Evolutionary conservation across 345 rosid species (phyloP).

Genomic region (Abelmoschus esculentus): DNA sequence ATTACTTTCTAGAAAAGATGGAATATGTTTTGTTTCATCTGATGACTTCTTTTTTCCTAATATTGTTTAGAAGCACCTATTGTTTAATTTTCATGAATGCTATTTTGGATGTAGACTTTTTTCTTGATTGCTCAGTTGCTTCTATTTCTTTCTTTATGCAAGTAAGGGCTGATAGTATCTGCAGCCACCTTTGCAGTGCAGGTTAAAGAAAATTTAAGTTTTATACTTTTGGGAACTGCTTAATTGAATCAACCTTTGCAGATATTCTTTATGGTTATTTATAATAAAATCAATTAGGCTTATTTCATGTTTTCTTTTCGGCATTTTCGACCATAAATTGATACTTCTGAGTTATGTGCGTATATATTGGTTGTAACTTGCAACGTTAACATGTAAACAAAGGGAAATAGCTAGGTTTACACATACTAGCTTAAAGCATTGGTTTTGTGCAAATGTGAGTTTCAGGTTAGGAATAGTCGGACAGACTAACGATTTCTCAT

Average conservation of each 20-base stretch:
- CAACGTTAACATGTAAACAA: not conserved
- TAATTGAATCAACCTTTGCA: not conserved
- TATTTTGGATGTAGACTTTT: not conserved
- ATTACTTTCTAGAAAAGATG: not conserved
- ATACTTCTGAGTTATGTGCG: not conserved
- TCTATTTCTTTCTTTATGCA: not conserved
- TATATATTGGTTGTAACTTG: not conserved
- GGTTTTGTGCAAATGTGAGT: not conserved
- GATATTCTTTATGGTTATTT: not conserved
- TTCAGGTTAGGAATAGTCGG: not conserved
- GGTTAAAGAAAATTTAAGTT: not conserved
- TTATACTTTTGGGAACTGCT: not conserved
- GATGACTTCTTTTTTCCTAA: constrained; percentile 2
- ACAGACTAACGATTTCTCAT: not conserved
- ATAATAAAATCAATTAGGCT: not conserved
- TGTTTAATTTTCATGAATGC: not conserved
- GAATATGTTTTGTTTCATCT: not conserved
- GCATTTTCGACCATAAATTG: not conserved
- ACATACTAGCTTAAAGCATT: not conserved
- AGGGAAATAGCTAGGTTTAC: not conserved
- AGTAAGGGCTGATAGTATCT: not conserved
- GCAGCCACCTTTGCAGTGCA: not conserved
- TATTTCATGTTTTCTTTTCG: not conserved
- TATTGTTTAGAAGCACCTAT: not conserved
- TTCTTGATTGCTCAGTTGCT: not conserved